Base-by-base conservation (phyloP, 1,284 basidiomycete genomes). In the Ustilago cynodontis region DNA sequence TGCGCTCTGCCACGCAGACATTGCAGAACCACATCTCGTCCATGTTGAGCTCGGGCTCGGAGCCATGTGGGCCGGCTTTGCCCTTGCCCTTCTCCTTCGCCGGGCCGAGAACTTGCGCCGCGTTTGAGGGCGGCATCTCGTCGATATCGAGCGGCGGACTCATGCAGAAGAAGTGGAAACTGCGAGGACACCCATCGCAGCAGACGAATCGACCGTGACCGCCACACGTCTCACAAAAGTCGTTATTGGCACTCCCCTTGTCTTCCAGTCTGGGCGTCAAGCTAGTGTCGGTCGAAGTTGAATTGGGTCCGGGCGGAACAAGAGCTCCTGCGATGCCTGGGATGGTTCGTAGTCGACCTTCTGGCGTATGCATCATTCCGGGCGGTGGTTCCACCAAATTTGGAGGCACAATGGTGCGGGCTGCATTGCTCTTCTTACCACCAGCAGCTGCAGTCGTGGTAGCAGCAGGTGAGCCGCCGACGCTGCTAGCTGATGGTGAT, bases 141-240 rank as follows among this genome's bases (percentile, higher is more conserved):
- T 92, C 90, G 59, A 92, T 89, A 78, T 95, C 93, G 87, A 98
- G 90, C 24, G 96, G 96, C 47, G 96, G 96, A 85, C 98, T 93
- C 80, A 99, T 90, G 86, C 96, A 99, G 90, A 92, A 92, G 71
- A 98, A 91, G 87, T 99, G 96, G 86, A 98, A 99, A 24, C 94
- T 94, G 75, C 93, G 89, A 33, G 96, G 94, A 86, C 97, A 99
- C 14, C 95, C 95, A 86, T 99, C 96, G 87, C 96, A 99, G 76
- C 87, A 88, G 11, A 88, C 75, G 86, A 98, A 98, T 63, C 95
- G 93, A 29, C 90, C 90, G 55, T 88, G 88, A 14, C 89, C 89
- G 29, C 91, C 90, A 87, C 96, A 98, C 1, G 93, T 90, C 58
- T 94, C 95, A 86, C 95, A 98, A 83, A 93, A 94, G 86, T 98